phyloP scores from a whole-genome alignment of 305 asterid species.

The Solanum hybrid region DNA sequence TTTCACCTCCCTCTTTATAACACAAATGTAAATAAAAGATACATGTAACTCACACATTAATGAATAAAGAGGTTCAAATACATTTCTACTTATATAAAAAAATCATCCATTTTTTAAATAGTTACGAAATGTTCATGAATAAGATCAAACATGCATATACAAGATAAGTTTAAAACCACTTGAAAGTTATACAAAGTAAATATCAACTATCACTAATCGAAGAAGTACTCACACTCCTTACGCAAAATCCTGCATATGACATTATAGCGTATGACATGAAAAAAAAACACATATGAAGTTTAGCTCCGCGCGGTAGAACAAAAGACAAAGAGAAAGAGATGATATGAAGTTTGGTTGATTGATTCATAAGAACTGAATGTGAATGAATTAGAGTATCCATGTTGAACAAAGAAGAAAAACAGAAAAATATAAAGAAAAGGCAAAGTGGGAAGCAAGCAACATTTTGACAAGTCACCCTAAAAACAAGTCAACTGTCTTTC shows the following conservation, averaged over 20 bases:
- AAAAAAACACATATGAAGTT: background rate
- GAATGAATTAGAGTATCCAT: background rate
- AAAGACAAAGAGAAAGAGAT: background rate
- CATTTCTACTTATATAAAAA: background rate
- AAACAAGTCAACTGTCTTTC: slow-evolving; percentile 5
- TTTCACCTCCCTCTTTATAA: background rate
- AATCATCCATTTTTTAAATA: background rate
- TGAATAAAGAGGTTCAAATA: background rate
- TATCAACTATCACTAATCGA: background rate
- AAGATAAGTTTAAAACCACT: background rate
- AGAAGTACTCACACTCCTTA: background rate
- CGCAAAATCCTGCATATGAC: background rate
- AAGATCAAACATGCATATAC: background rate
- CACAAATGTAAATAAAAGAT: background rate
- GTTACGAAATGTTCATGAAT: background rate
- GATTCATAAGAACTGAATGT: background rate
- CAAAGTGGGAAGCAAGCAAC: slow-evolving; percentile 6
- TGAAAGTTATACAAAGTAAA: background rate
- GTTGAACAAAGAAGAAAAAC: background rate
- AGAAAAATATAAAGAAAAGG: background rate
- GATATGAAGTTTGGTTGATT: background rate
- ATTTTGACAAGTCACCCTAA: background rate
- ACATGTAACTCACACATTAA: background rate
- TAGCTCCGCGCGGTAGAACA: background rate
- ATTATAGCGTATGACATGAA: background rate